Evolutionary conservation across 73 alveolate genomes (phyloP), one percentile per base, ranked within the genome.

Genomic region (Tetrahymena thermophila): DNA sequence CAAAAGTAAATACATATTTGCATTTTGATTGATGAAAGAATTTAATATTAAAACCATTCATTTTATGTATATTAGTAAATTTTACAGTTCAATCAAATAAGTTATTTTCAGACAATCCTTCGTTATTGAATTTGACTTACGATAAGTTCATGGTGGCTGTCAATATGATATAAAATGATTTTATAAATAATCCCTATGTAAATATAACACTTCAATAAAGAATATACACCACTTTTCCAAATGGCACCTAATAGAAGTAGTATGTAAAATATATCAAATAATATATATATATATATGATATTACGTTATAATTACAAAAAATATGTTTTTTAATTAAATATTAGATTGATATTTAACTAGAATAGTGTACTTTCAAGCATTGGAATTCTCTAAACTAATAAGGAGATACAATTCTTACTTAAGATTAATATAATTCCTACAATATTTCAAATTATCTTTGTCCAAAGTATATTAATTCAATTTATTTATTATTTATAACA

Each of bases 61-160:
- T 71, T 71, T 71, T 71, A 71, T 28, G 6, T 25, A 0, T 71
- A 71, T 28, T 31, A 71, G 89, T 71, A 9, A 71, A 71, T 31
- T 71, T 71, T 71, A 71, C 35, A 17, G 37, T 71, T n/a, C 37
- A 71, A 34, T 71, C 35, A 13, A 71, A 71, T 19, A 71, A 15
- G 6, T 28, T 71, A 28, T 71, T 28, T 71, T 71, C 89, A 71
- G 35, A 71, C 17, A 15, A 93, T 43, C 95, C 95, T 42, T 23
- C 89, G 4, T n/a, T 10, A 13, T 35, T 93, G 28, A 35, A 35
- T 34, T 38, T 93, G 93, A 38, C 38, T 34, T 35, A 35, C 42
- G 43, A 35, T 34, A 85, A 50, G 5, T 95, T 85, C 89, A 95
- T 95, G 97, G 50, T 95, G 16, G 95, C 97, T 25, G 97, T 95